Evolutionary conservation across 768 basidiomycete genomes (phyloP), one percentile per base, ranked within the genome.

Genomic region (Macrolepiota fuliginosa): DNA sequence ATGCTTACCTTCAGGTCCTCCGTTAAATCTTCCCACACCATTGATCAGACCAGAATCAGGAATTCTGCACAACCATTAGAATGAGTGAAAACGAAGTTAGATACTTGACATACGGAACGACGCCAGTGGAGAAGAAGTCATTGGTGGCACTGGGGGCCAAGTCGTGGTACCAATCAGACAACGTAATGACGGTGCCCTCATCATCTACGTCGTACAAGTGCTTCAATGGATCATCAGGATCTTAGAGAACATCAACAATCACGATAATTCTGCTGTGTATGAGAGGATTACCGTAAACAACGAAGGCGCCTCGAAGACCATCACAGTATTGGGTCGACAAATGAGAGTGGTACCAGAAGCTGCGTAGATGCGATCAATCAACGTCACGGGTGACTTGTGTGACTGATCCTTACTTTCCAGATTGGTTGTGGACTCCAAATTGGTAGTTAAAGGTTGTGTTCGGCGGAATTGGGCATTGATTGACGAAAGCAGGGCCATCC

Each of bases 401-500:
- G 25, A 15, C 54, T 7, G 13, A n/a, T 13, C 51, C 66, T 19
- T 27, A 63, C 64, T 59, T 60, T 65, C 67, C 60, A 15, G 22
- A 47, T 46, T 61, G 60, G n/a, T 32, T 19, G n/a, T 29, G 32
- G 15, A 45, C 40, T 25, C 35, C 32, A 32, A 54, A 61, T 10
- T 61, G 45, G 32, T 67, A 67, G n/a, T 57, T 64, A 57, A 65
- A 67, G 9, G 66, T 65, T 4, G 65, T 56, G 19, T 58, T 63
- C 2, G 66, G 66, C n/a, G 66, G 62, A 25, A 65, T 64, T 1
- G 66, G 66, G 50, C 66, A 62, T 46, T 62, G 63, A 24, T 63
- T 64, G 4, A 63, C 62, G 32, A 45, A 56, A 10, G 64, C 61
- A 70, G 73, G 71, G 6, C 83, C 83, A 52, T 84, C 83, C 52